Evolutionary conservation across 2,329 filamentous ascomycete species (phyloP).

Genomic region (Fusarium sp.): DNA sequence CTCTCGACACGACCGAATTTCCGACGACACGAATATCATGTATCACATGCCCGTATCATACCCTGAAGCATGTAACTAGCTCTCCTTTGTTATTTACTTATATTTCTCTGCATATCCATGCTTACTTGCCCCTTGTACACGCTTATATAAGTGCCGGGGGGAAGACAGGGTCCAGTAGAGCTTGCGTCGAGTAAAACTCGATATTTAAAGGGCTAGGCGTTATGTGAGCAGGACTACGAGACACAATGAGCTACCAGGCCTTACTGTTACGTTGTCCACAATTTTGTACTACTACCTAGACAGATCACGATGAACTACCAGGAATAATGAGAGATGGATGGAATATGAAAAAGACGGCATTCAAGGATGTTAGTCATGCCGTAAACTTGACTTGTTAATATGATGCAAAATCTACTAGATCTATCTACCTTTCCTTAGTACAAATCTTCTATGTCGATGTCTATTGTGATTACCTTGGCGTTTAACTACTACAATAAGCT

Average conservation of each 20-base stretch:
- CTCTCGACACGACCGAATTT: conserved; percentile 38
- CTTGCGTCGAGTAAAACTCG: background rate
- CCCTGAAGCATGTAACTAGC: conserved; percentile 35
- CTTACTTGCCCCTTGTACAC: background rate
- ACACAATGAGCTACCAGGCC: background rate
- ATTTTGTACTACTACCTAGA: conserved; percentile 35
- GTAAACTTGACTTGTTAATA: conserved; percentile 20
- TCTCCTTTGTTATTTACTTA: conserved; percentile 32
- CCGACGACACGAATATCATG: conserved; percentile 46
- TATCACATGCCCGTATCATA: conserved; percentile 42
- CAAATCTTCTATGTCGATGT: background rate
- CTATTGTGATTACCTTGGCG: background rate
- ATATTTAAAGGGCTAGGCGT: conserved; percentile 1
- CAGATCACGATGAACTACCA: conserved; percentile 24
- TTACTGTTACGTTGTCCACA: background rate
- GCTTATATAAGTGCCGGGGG: conserved; percentile 27
- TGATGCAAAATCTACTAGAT: conserved; percentile 7
- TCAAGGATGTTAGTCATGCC: conserved; percentile 24
- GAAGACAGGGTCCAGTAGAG: conserved; percentile 3
- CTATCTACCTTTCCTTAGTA: background rate
- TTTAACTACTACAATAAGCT: background rate
- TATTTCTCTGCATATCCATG: conserved; percentile 6
- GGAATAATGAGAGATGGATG: conserved; percentile 39
- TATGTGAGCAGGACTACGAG: conserved; percentile 2
- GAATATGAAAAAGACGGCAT: conserved; percentile 11